Base-by-base conservation (phyloP, 129 eudicot species). In the Helianthus annuus region DNA sequence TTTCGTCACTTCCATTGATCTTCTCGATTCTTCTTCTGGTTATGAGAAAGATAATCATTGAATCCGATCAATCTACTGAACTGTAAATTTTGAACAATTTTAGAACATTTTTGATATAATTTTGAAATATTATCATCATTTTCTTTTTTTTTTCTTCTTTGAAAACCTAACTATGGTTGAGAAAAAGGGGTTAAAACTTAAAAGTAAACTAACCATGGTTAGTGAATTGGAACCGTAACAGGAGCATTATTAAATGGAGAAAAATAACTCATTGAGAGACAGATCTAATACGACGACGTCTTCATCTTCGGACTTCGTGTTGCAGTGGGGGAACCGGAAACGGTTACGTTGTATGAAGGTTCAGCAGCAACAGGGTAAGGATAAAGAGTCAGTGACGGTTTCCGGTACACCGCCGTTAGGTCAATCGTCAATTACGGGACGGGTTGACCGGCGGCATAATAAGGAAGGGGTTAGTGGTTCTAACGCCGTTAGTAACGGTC, bases 281-380 rank as follows among this genome's bases (percentile, higher is more conserved):
- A 39, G 74, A 73, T 79, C 84, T 68, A 76, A 55, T 38, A 69
- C 81, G 62, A 68, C 83, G 48, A 19, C 82, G 22, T 78, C 88
- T 55, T 68, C 89, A 38, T 81, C 91, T 19, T 56, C 92, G 4
- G 89, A 89, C 68, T 86, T 86, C 60, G 87, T 81, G 13, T 76
- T 89, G 62, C 90, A 85, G 96, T 89, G 96, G 96, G 96, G 96
- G 5, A 89, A 84, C 62, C 83, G 92, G 69, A 89, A 89, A 34
- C 75, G 90, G 53, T 54, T 80, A 12, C 90, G 96, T 59, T 84
- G 96, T 76, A 89, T 89, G 92, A 89, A 89, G 82, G 76, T 82
- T 16, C 89, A 86, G 71, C 83, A 76, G 56, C 81, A 77, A 70
- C 77, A 65, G 32, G 52, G 67, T 16, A 74, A 74, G 22, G 76